These are phyloP conservation scores for Saccharomycopsis sp. DNA, from an alignment of 805 yeast genomes.

Conservation along the genomic window DNA sequence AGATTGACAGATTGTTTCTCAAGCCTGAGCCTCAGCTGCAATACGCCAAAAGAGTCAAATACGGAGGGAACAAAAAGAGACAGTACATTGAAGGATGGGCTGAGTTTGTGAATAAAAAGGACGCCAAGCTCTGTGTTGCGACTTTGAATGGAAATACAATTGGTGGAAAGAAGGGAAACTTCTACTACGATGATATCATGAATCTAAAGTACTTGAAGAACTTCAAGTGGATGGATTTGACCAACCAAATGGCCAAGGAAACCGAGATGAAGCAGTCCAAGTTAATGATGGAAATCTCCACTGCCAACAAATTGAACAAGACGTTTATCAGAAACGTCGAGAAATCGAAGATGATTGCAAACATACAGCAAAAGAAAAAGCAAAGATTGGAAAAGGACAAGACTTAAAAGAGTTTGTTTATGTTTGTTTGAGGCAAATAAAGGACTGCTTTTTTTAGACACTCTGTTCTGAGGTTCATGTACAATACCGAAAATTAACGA, in stretches of 20 bases:
- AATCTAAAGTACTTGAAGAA: constrained; percentile 85
- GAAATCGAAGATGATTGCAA: constrained; percentile 70
- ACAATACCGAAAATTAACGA: too few species aligned
- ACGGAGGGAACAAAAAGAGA: constrained; percentile 88
- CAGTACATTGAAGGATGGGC: constrained; percentile 96
- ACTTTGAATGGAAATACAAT: constrained; percentile 83
- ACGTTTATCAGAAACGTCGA: constrained; percentile 80
- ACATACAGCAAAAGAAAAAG: constrained; percentile 48
- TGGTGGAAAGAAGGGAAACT: constrained; percentile 88
- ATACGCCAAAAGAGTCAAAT: constrained; percentile 61
- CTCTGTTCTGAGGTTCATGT: too few species aligned
- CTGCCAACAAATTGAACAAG: constrained; percentile 81
- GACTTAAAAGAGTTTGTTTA: constrained; percentile 6
- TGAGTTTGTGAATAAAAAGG: constrained; percentile 74
- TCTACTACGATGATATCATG: constrained; percentile 89
- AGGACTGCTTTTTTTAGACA: too few species aligned
- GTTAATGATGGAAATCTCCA: constrained; percentile 80
- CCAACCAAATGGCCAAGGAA: constrained; percentile 88
- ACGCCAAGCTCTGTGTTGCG: constrained; percentile 82
- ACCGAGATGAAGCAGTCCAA: constrained; percentile 83
- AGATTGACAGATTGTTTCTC: constrained; percentile 76
- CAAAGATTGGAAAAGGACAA: constrained; percentile 29
- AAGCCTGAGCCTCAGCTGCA: constrained; percentile 74
- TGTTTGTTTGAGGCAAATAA: too few species aligned
- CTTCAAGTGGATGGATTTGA: constrained; percentile 92